Percentiles rank a stretch among this genome's conserved stretches.
phyloP scores from a whole-genome alignment of 148 eudicot genomes.

The Amaranthus hypochondriacus region DNA sequence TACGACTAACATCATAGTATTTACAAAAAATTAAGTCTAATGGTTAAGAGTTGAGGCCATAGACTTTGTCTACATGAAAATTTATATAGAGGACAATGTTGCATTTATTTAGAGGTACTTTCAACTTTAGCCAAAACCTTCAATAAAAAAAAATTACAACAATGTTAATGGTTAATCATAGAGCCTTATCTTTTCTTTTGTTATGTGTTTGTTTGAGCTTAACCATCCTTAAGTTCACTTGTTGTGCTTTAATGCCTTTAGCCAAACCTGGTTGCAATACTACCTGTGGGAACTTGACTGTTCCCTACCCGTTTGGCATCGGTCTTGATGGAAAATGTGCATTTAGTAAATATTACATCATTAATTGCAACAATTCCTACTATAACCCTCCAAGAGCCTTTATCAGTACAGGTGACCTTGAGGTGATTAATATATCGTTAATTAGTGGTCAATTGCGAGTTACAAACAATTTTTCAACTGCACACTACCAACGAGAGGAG shows the following conservation, averaged over 20 bases:
- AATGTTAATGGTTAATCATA: too few species aligned
- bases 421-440: slow-evolving; percentile 20
- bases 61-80: too few species aligned
- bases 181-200: neutral
- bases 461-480: slow-evolving; percentile 11
- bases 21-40: too few species aligned
- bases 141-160: too few species aligned
- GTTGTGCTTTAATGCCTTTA: neutral
- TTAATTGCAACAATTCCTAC: slow-evolving; percentile 5
- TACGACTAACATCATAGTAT: too few species aligned
- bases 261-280: slow-evolving; percentile 14
- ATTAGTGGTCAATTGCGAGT: slow-evolving; percentile 25
- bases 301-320: slow-evolving; percentile 19
- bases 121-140: too few species aligned
- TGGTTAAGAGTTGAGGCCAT: too few species aligned
- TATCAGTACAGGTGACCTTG: neutral
- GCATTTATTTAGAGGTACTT: too few species aligned
- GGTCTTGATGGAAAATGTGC: slow-evolving; percentile 8
- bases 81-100: too few species aligned
- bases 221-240: neutral
- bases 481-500: slow-evolving; percentile 19
- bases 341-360: neutral
- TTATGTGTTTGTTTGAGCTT: neutral
- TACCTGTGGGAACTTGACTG: slow-evolving; percentile 13
- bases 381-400: slow-evolving; percentile 5